phyloP scores from a whole-genome alignment of 2,329 filamentous ascomycete genomes.

The Diaporthe longicolla region DNA sequence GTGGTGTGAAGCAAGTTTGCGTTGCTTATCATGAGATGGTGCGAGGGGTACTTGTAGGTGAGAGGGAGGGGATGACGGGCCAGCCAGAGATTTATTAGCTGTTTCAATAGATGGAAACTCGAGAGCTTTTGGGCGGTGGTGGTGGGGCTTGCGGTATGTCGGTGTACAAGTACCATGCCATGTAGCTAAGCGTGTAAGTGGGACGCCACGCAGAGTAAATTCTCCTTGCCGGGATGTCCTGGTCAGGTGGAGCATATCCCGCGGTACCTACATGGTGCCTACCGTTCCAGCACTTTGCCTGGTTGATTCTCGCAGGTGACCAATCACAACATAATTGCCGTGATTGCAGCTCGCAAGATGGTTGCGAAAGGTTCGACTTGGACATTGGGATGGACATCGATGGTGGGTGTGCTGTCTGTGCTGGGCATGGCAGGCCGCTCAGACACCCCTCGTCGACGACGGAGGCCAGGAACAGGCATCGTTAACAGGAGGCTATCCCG shows the following conservation, averaged over 20 bases:
- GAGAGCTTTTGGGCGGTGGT: constrained; percentile 36
- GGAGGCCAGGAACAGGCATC: constrained; percentile 34
- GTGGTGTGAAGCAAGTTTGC: constrained; percentile 39
- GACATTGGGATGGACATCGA: constrained; percentile 29
- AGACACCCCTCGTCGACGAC: constrained; percentile 12
- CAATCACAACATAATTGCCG: constrained; percentile 21
- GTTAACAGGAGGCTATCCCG: constrained; percentile 25
- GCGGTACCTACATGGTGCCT: constrained; percentile 36
- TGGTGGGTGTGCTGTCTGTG: constrained; percentile 27
- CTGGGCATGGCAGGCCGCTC: constrained; percentile 28
- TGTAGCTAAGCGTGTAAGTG: constrained; percentile 33
- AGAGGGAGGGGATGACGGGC: constrained; percentile 33
- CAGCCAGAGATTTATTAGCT: constrained; percentile 38
- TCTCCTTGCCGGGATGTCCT: constrained; percentile 25
- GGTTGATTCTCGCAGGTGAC: constrained; percentile 13
- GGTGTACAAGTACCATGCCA: constrained; percentile 31
- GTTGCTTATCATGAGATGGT: constrained; percentile 26
- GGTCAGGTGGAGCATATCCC: constrained; percentile 13
- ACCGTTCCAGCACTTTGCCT: constrained; percentile 17
- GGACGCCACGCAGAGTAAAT: constrained; percentile 27
- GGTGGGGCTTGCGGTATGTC: constrained; percentile 36
- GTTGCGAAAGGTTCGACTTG: constrained; percentile 7
- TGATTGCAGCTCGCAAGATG: constrained; percentile 12
- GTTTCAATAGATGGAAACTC: constrained; percentile 41
- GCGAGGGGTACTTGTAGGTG: constrained; percentile 33